phyloP scores from a whole-genome alignment of 2,329 filamentous ascomycete species.

The Stagonosporopsis tanaceti region DNA sequence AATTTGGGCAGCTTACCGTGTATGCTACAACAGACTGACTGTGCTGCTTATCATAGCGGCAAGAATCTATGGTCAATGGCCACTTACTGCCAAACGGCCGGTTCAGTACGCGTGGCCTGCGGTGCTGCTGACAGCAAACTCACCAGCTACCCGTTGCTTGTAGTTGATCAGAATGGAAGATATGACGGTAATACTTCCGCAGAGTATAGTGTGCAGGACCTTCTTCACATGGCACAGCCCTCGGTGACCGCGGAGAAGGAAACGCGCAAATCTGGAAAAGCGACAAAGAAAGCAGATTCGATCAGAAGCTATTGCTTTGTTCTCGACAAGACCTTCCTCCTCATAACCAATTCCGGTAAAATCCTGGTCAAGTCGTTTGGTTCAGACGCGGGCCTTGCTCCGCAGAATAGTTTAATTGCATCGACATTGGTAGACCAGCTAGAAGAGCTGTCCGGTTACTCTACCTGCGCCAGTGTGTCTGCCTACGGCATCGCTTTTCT shows the following conservation, averaged over 20 bases:
- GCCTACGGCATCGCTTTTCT: conserved; percentile 53
- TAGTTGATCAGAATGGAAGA: background rate
- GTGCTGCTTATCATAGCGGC: conserved; percentile 74
- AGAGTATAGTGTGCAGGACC: conserved; percentile 39
- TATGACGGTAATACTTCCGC: conserved; percentile 7
- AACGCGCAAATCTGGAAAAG: conserved; percentile 16
- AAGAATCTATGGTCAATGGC: conserved; percentile 85
- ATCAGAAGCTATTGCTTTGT: conserved; percentile 73
- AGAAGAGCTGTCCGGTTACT: conserved; percentile 58
- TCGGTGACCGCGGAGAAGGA: background rate
- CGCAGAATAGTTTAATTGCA: conserved; percentile 12
- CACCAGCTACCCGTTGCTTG: conserved; percentile 29
- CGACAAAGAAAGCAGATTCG: conserved; percentile 41
- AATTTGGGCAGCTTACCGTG: conserved; percentile 21
- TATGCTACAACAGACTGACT: conserved; percentile 62
- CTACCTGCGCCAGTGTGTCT: conserved; percentile 53
- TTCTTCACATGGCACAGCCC: conserved; percentile 26
- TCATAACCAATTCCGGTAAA: conserved; percentile 66
- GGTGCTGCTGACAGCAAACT: conserved; percentile 85
- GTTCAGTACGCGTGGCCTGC: conserved; percentile 27
- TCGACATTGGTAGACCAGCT: conserved; percentile 44
- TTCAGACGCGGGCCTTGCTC: background rate
- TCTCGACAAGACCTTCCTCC: conserved; percentile 60
- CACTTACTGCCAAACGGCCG: conserved; percentile 12
- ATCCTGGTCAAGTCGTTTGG: conserved; percentile 56